Conservation (phyloP, 345 rosid species). For the Salix viminalis region DNA sequence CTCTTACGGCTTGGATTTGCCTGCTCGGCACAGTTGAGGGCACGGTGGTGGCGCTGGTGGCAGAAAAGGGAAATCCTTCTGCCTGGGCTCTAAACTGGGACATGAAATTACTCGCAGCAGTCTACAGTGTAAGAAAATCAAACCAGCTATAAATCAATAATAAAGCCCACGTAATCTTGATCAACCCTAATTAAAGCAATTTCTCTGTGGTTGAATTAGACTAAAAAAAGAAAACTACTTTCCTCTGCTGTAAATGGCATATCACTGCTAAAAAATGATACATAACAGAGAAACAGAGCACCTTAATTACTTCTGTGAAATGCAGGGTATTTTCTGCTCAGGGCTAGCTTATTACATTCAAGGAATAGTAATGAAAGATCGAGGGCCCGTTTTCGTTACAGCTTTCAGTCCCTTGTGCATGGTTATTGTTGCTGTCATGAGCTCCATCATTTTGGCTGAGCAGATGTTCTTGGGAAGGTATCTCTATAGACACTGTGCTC, state of each 20-base stretch:
- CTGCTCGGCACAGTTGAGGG: constrained; percentile 68
- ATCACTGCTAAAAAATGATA: neutral
- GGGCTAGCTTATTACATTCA: constrained; percentile 73
- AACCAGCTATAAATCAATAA: too few species aligned
- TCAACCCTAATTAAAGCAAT: too few species aligned
- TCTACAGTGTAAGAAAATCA: constrained; percentile 59
- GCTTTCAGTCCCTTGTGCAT: constrained; percentile 76
- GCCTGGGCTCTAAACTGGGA: constrained; percentile 75
- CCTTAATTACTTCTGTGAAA: neutral
- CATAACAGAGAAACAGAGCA: neutral
- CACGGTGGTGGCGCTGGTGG: constrained; percentile 47
- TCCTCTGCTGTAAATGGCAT: too few species aligned
- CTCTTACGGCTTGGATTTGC: constrained; percentile 81
- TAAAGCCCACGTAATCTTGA: too few species aligned
- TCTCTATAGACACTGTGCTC: neutral
- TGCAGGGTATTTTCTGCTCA: constrained; percentile 75
- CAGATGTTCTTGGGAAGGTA: constrained; percentile 87
- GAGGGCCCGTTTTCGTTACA: constrained; percentile 88
- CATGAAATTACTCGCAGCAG: constrained; percentile 55
- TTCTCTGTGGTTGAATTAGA: too few species aligned
- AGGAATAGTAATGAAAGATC: constrained; percentile 69
- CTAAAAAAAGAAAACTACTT: neutral
- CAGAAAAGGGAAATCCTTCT: constrained; percentile 57
- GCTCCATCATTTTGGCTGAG: constrained; percentile 71
- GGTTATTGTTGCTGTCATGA: constrained; percentile 75